These are phyloP conservation scores for Heliophila coronopifolia DNA, from an alignment of 441 rosid species.

Conservation along the genomic window DNA sequence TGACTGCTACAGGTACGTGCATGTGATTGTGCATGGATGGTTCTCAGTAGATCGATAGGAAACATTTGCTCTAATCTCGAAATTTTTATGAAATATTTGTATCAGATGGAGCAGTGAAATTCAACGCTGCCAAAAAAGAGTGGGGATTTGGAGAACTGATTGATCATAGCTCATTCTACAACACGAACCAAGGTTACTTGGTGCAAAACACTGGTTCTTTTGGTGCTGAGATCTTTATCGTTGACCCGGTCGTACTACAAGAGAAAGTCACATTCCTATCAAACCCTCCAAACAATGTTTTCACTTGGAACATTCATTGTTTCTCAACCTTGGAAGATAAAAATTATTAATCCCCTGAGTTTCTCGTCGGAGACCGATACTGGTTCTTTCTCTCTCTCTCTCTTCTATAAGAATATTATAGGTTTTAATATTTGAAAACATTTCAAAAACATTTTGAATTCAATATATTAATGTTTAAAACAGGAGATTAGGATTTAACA, in stretches of 20 bases:
- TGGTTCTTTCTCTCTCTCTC: too few species aligned
- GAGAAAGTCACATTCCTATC: slow-evolving; percentile 29
- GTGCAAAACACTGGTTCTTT: slow-evolving; percentile 10
- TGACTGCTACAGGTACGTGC: slow-evolving; percentile 35
- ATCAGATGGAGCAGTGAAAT: slow-evolving; percentile 24
- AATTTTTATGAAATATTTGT: too few species aligned
- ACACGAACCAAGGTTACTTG: slow-evolving; percentile 26
- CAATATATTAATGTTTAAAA: background rate
- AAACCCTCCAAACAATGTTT: slow-evolving; percentile 16
- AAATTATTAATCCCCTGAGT: slow-evolving; percentile 19
- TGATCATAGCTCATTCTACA: slow-evolving; percentile 21
- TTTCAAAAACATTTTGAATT: too few species aligned
- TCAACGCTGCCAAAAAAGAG: background rate
- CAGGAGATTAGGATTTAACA: slow-evolving; percentile 31
- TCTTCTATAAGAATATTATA: too few species aligned
- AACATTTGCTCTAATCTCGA: too few species aligned
- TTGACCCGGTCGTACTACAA: slow-evolving; percentile 2
- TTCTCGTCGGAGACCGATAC: slow-evolving; percentile 28
- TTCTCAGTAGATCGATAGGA: too few species aligned
- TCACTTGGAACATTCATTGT: slow-evolving; percentile 23
- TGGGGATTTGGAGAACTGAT: slow-evolving; percentile 29
- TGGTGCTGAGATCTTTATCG: slow-evolving; percentile 26
- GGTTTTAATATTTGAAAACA: too few species aligned
- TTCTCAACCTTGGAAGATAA: slow-evolving; percentile 28
- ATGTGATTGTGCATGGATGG: too few species aligned